A percentile compares a stretch with the other conserved stretches of the same genome.
Conservation (phyloP, 148 eudicot genomes). For the Vaccinium corymbosum region DNA sequence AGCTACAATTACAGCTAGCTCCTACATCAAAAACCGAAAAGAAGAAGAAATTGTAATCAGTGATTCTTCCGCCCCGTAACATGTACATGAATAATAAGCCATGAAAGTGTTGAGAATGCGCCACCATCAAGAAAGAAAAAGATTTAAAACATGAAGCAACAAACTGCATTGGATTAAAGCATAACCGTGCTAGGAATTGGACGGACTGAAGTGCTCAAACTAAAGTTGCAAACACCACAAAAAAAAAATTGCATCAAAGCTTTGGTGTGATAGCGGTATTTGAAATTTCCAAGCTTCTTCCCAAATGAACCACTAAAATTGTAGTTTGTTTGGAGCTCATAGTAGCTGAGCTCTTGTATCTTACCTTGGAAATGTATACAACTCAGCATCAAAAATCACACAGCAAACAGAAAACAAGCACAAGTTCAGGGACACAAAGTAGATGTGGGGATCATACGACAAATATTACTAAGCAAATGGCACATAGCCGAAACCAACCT, state of each 20-base stretch:
- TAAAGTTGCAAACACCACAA: not conserved
- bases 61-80: not conserved
- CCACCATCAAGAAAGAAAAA: not conserved
- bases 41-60: not conserved
- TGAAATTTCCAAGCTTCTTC: not conserved
- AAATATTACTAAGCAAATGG: not conserved
- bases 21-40: constrained; percentile 32
- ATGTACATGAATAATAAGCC: not conserved
- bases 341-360: not conserved
- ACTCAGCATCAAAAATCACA: not conserved
- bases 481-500: constrained; percentile 46
- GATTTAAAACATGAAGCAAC: not conserved
- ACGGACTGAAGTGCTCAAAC: not conserved
- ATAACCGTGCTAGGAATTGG: not conserved
- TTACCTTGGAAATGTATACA: not conserved
- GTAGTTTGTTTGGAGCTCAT: not conserved
- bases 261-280: not conserved
- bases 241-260: not conserved
- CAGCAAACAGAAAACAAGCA: not conserved
- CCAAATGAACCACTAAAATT: not conserved
- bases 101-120: not conserved
- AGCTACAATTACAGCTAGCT: constrained; percentile 91
- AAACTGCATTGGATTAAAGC: not conserved
- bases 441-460: not conserved
- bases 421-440: not conserved